Percentiles rank a stretch among this genome's conserved stretches.
Evolutionary conservation across 2,329 filamentous ascomycete species (phyloP).

Genomic region (Claviceps capensis): DNA sequence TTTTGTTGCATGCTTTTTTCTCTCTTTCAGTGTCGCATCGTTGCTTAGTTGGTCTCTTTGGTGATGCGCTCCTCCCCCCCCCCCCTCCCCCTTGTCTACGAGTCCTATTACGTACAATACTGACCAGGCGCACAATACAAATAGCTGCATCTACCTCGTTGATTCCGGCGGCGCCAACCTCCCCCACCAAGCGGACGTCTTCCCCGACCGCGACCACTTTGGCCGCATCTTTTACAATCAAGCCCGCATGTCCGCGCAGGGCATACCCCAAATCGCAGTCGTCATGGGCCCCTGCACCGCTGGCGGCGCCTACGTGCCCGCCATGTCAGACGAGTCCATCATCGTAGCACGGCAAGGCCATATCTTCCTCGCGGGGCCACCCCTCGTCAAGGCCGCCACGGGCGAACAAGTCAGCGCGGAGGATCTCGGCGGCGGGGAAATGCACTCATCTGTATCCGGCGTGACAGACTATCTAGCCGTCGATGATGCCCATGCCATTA

Average conservation of each 20-base stretch:
- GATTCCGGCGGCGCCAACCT: constrained; percentile 93
- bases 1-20: background rate
- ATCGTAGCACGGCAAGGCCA: constrained; percentile 94
- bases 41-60: background rate
- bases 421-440: constrained; percentile 75
- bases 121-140: background rate
- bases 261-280: constrained; percentile 85
- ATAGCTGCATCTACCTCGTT: constrained; percentile 80
- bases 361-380: constrained; percentile 90
- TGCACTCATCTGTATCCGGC: constrained; percentile 82
- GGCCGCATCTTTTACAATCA: constrained; percentile 98
- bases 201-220: constrained; percentile 90
- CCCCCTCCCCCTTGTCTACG: background rate
- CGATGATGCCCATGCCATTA: constrained; percentile 81
- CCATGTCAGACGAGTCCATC: constrained; percentile 95
- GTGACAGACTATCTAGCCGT: constrained; percentile 94
- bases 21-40: background rate
- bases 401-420: constrained; percentile 85
- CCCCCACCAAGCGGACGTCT: constrained; percentile 88
- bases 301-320: constrained; percentile 87
- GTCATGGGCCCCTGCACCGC: constrained; percentile 98
- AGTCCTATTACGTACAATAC: background rate
- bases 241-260: constrained; percentile 75
- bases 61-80: no score
- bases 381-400: constrained; percentile 89